phyloP scores from a whole-genome alignment of 176 grass and related monocot genomes.

The Aegilops sharonensis region DNA sequence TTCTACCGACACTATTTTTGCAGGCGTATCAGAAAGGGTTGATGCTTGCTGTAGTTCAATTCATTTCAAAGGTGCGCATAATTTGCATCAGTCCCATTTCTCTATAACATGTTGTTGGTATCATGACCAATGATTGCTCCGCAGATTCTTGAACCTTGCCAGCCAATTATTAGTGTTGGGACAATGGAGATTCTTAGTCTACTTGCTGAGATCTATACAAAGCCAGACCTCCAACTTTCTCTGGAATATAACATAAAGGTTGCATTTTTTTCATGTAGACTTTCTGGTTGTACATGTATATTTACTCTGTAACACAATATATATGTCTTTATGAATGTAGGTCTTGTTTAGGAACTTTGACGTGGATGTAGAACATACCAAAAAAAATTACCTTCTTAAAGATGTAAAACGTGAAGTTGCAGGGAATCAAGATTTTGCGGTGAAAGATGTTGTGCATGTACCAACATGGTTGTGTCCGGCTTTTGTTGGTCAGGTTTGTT shows the following conservation, averaged over 20 bases:
- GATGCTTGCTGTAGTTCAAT: slow-evolving; percentile 82
- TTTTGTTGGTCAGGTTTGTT: slow-evolving; percentile 64
- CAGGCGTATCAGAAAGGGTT: slow-evolving; percentile 73
- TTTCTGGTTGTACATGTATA: not conserved
- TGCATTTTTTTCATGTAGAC: not conserved
- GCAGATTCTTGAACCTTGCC: slow-evolving; percentile 75
- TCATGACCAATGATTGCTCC: slow-evolving; percentile 11
- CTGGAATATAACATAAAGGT: slow-evolving; percentile 77
- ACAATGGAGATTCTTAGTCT: slow-evolving; percentile 82
- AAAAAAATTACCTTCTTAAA: slow-evolving; percentile 61
- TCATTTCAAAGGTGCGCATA: slow-evolving; percentile 64
- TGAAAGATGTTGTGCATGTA: slow-evolving; percentile 54
- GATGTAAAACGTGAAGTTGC: slow-evolving; percentile 56
- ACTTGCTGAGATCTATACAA: slow-evolving; percentile 76
- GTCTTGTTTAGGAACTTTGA: slow-evolving; percentile 69
- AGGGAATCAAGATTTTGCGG: slow-evolving; percentile 77
- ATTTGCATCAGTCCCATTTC: not conserved
- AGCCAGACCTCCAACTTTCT: slow-evolving; percentile 78
- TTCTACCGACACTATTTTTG: slow-evolving; percentile 26
- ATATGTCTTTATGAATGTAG: slow-evolving; percentile 34
- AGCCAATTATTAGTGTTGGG: slow-evolving; percentile 68
- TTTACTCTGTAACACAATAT: not conserved
- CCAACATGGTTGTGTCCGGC: slow-evolving; percentile 53
- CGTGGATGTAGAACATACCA: slow-evolving; percentile 76
- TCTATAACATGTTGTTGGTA: not conserved